Conservation (phyloP, 805 yeast species). For the Ogataea ganodermae region DNA sequence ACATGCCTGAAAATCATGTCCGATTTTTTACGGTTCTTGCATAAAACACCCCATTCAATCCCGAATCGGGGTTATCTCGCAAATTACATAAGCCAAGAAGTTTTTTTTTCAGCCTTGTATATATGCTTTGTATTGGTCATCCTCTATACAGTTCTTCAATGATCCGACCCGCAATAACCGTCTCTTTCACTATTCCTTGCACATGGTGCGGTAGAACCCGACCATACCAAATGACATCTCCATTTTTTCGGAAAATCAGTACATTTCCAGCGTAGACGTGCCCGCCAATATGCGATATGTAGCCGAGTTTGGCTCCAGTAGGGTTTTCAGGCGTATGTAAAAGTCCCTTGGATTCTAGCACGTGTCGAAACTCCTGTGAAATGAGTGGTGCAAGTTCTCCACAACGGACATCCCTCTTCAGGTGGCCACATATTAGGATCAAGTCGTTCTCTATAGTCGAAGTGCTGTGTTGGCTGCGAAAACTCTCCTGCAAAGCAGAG, state of each 20-base stretch:
- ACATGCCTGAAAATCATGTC: background rate
- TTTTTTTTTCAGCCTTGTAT: too few relatives aligned
- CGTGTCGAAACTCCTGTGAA: conserved; percentile 48
- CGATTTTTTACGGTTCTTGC: conserved; percentile 6
- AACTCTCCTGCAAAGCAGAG: conserved; percentile 14
- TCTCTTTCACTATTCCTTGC: conserved; percentile 62
- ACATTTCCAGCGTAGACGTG: conserved; percentile 87
- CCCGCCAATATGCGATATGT: conserved; percentile 80
- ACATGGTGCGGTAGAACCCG: conserved; percentile 65
- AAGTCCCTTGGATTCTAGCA: conserved; percentile 39
- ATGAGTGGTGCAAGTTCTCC: conserved; percentile 66
- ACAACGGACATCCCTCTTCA: conserved; percentile 63
- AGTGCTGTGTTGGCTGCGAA: conserved; percentile 16
- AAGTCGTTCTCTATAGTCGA: conserved; percentile 31
- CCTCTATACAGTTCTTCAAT: conserved; percentile 63
- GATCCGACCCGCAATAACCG: conserved; percentile 49
- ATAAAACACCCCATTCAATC: conserved; percentile 1
- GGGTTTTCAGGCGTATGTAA: conserved; percentile 22
- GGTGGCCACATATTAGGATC: conserved; percentile 67
- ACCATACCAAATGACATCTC: conserved; percentile 72
- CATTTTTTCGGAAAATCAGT: conserved; percentile 49
- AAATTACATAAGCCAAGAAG: conserved; percentile 1
- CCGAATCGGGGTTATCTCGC: conserved; percentile 5
- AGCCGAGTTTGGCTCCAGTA: conserved; percentile 42
- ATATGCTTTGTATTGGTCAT: conserved; percentile 1